phyloP scores from a whole-genome alignment of 306 rosid genomes.

The Argentina anserina region DNA sequence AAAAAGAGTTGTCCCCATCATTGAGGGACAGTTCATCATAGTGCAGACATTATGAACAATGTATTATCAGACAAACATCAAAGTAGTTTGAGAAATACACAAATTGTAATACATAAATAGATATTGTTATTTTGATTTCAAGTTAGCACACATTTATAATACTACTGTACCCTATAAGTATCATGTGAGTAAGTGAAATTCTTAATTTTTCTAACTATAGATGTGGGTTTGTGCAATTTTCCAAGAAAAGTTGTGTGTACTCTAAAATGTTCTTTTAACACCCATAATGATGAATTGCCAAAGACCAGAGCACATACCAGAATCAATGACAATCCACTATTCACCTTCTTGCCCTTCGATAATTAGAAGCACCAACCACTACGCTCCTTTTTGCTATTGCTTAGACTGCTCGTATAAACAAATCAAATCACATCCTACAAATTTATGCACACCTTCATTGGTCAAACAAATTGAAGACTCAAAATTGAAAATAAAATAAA shows the following conservation, averaged over 20 bases:
- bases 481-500: too few relatives aligned
- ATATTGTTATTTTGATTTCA: too few relatives aligned
- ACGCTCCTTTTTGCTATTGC: conserved; percentile 81
- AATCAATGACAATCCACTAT: conserved; percentile 88
- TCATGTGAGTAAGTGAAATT: background rate
- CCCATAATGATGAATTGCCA: background rate
- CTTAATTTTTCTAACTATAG: too few relatives aligned
- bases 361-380: conserved; percentile 61
- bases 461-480: too few relatives aligned
- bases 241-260: background rate
- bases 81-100: too few relatives aligned
- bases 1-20: background rate
- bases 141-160: background rate
- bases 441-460: too few relatives aligned
- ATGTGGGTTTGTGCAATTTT: background rate
- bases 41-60: background rate
- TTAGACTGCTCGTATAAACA: conserved; percentile 49
- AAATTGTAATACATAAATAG: background rate
- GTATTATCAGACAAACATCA: background rate
- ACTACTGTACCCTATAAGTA: too few relatives aligned
- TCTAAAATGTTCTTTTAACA: background rate
- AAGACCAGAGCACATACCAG: conserved; percentile 51
- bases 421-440: background rate
- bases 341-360: conserved; percentile 86
- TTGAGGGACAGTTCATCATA: background rate